phyloP scores from a whole-genome alignment of 164 flowering plant species.

The Magnolia kwangsiensis region DNA sequence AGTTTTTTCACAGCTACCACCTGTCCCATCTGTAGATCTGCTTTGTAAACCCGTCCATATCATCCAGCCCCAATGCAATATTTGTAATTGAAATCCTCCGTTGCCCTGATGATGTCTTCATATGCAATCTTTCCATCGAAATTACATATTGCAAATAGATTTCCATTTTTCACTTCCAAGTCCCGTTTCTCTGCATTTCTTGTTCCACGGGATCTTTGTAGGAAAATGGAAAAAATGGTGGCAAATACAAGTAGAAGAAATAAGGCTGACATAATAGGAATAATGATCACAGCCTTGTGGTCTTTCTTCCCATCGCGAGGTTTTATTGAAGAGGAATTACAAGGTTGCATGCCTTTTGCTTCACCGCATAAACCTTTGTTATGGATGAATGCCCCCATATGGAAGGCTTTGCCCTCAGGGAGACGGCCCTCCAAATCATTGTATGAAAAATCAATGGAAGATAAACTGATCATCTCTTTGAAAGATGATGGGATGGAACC shows the following conservation, averaged over 20 bases:
- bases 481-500: conserved; percentile 18
- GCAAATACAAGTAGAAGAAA: neutral
- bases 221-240: neutral
- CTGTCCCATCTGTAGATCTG: neutral
- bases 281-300: neutral
- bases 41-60: conserved; percentile 8
- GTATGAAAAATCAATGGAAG: neutral
- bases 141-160: conserved; percentile 8
- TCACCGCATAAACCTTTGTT: conserved; percentile 5
- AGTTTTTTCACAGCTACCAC: conserved; percentile 9
- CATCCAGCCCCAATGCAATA: conserved; percentile 1
- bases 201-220: neutral
- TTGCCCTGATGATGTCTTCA: conserved; percentile 5
- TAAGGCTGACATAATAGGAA: neutral
- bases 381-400: neutral
- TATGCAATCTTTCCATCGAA: neutral
- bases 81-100: neutral
- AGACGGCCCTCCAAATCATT: conserved; percentile 5
- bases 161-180: neutral
- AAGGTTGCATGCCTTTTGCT: neutral
- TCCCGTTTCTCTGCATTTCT: no score
- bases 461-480: conserved; percentile 7
- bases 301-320: neutral
- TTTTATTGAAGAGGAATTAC: neutral
- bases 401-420: neutral